Percentiles rank a stretch among this genome's conserved stretches.
These are phyloP conservation scores for Fusarium nisikadoi DNA, from an alignment of 2,329 filamentous ascomycete species.

Conservation along the genomic window DNA sequence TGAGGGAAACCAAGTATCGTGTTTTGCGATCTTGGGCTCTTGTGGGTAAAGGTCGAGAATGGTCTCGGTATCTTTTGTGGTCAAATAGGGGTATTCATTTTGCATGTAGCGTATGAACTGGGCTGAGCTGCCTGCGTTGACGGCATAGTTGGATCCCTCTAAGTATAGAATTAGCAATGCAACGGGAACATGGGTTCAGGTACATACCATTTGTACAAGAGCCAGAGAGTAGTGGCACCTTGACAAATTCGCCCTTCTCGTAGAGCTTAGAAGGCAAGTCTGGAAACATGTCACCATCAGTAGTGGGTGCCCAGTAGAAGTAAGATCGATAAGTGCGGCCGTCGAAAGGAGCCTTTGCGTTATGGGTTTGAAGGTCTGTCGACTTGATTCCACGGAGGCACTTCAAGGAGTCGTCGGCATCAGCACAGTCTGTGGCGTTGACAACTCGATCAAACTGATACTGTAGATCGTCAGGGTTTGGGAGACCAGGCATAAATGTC, in stretches of 20 bases:
- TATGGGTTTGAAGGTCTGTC: slow-evolving; percentile 53
- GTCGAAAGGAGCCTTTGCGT: slow-evolving; percentile 54
- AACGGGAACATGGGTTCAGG: no score
- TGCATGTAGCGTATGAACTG: slow-evolving; percentile 55
- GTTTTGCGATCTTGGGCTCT: slow-evolving; percentile 49
- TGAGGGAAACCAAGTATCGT: slow-evolving; percentile 57
- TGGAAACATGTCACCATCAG: slow-evolving; percentile 59
- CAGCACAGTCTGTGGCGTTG: slow-evolving; percentile 50
- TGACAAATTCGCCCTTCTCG: slow-evolving; percentile 52
- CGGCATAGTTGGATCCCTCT: slow-evolving; percentile 61
- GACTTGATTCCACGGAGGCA: slow-evolving; percentile 55
- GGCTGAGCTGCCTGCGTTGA: slow-evolving; percentile 49
- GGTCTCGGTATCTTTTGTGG: slow-evolving; percentile 46
- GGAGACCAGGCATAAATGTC: slow-evolving; percentile 62
- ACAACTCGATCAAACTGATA: slow-evolving; percentile 58
- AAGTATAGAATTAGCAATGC: slow-evolving; percentile 9
- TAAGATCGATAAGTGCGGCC: slow-evolving; percentile 49
- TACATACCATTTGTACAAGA: slow-evolving; percentile 56
- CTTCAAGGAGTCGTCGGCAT: slow-evolving; percentile 47
- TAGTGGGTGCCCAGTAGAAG: slow-evolving; percentile 63
- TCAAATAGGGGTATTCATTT: slow-evolving; percentile 60
- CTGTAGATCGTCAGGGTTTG: slow-evolving; percentile 56
- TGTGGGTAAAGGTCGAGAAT: slow-evolving; percentile 55
- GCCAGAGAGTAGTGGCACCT: slow-evolving; percentile 59
- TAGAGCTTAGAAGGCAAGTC: slow-evolving; percentile 57